These are phyloP conservation scores for Aphanocladium album DNA, from an alignment of 2,329 filamentous ascomycete genomes.

Conservation along the genomic window DNA sequence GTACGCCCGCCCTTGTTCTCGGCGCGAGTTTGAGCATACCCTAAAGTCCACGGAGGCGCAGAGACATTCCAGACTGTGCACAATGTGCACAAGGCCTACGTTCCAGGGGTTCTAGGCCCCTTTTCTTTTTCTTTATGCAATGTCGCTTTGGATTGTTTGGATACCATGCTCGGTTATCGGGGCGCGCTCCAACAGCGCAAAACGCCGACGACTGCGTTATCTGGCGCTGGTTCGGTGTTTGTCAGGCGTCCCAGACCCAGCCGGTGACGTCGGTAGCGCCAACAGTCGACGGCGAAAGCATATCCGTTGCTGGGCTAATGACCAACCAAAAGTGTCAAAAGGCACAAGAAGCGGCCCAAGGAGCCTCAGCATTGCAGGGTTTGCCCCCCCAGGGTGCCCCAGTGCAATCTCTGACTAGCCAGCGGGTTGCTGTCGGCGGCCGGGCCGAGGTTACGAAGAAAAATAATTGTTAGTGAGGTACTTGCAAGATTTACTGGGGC, in stretches of 20 bases:
- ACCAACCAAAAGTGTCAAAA: background rate
- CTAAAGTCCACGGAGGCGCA: background rate
- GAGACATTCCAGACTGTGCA: background rate
- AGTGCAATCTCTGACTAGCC: background rate
- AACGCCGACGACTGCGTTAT: too few species aligned
- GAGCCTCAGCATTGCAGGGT: background rate
- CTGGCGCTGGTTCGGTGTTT: too few species aligned
- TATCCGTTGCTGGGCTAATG: background rate
- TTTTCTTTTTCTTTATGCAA: too few species aligned
- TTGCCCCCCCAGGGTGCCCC: background rate
- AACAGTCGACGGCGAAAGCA: background rate
- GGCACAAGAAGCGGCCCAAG: too few species aligned
- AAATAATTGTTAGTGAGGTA: constrained; percentile 36
- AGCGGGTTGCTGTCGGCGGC: background rate
- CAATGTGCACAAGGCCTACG: background rate
- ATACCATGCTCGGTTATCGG: background rate
- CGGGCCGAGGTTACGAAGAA: background rate
- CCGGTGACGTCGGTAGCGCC: background rate
- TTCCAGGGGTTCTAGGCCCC: background rate
- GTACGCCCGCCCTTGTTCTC: background rate
- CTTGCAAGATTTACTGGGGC: constrained; percentile 14
- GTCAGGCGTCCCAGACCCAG: too few species aligned
- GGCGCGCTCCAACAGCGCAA: too few species aligned
- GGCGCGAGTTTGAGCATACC: background rate
- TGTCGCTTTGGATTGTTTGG: background rate